These are phyloP conservation scores for Populus simonii DNA, from an alignment of 345 rosid species.

Conservation along the genomic window DNA sequence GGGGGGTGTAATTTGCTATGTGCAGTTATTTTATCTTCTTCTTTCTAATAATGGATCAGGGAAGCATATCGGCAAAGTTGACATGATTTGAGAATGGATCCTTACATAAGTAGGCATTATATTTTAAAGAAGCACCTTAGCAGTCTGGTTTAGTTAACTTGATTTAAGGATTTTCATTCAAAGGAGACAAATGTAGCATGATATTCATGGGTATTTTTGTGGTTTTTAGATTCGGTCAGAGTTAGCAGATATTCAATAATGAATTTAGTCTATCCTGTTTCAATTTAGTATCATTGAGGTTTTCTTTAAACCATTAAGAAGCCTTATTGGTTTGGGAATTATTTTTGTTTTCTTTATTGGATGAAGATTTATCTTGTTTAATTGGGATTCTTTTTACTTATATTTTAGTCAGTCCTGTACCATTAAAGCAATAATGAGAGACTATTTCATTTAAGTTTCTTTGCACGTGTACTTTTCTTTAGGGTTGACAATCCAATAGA, in stretches of 20 bases:
- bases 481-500: too few species aligned
- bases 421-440: not conserved
- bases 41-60: too few species aligned
- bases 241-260: too few species aligned
- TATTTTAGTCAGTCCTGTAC: not conserved
- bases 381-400: not conserved
- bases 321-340: not conserved
- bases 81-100: not conserved
- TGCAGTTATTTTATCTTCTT: too few species aligned
- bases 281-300: not conserved
- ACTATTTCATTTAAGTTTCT: not conserved
- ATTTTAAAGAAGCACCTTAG: too few species aligned
- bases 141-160: not conserved
- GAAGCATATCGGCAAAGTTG: not conserved
- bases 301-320: not conserved
- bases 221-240: too few species aligned
- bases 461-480: not conserved
- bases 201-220: too few species aligned
- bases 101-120: not conserved
- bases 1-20: too few species aligned
- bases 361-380: not conserved
- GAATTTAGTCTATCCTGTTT: not conserved
- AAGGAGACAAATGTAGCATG: too few species aligned
- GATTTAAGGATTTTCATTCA: not conserved
- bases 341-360: not conserved